Evolutionary conservation across 371 early-diverging fungal genomes (phyloP), one percentile per base, ranked within the genome.

Genomic region (Rhizomucor miehei): DNA sequence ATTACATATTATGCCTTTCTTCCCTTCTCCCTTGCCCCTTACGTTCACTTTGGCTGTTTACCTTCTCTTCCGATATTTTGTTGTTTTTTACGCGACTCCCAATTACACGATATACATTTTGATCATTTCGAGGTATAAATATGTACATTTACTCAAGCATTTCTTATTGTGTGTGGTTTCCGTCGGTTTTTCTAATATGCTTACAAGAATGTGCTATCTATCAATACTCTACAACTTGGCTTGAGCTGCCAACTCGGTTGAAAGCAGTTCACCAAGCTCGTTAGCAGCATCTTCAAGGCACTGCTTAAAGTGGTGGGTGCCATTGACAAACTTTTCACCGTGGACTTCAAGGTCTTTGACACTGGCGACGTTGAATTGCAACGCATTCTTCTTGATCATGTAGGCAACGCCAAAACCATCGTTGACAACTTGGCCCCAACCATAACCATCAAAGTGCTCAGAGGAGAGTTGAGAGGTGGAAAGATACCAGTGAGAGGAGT

Each of bases 351-450:
- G 60, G 48, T 75, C 70, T 46, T 75, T 70, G 35, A 79, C 77
- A 38, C 87, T 83, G 6, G 91, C 89, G 35, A 97, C 79, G 66
- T 94, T 97, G 75, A 97, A 90, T 57, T 90, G 84, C 44, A 97
- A 63, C 47, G 83, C 72, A 54, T 88, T 77, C 55, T 85, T 79
- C 73, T 92, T 93, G 71, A 97, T 84, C 88, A 93, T 93, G 77
- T 98, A 98, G n/a, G 97, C 96, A 56, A 89, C 70, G 47, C 95
- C 96, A 67, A 89, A 97, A 9, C 98, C 98, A 74, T 93, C 92
- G 23, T 92, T 86, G 14, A 93, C 91, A 24, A 98, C 98, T 69
- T 92, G 92, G 51, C 95, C 95, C 94, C 95, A 98, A 10, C 98
- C 98, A 63, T 94, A 98, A 37, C 86, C 86, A 56, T 87, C 84